These are phyloP conservation scores for Aspergillus campestris DNA, from an alignment of 495 filamentous ascomycete genomes.

Conservation along the genomic window DNA sequence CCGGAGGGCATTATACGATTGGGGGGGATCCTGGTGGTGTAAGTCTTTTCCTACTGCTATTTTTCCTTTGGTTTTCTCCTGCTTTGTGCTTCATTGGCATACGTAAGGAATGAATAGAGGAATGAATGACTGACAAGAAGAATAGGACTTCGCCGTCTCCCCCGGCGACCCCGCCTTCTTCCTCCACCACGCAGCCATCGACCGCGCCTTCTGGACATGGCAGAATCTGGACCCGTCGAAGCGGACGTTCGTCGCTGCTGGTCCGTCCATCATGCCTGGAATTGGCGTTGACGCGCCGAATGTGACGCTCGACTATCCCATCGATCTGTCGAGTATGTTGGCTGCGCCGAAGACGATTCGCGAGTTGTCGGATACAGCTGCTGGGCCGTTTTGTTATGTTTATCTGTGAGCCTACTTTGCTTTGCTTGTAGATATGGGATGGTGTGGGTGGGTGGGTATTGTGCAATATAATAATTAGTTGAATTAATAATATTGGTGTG, in stretches of 20 bases:
- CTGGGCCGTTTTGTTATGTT: slow-evolving; percentile 41
- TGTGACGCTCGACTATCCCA: slow-evolving; percentile 26
- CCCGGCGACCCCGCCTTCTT: slow-evolving; percentile 41
- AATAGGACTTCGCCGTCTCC: slow-evolving; percentile 13
- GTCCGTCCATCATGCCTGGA: slow-evolving; percentile 30
- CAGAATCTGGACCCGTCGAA: slow-evolving; percentile 24
- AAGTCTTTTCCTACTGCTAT: not conserved
- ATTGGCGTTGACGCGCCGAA: slow-evolving; percentile 23
- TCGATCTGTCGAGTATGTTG: slow-evolving; percentile 21
- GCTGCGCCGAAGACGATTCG: slow-evolving; percentile 21
- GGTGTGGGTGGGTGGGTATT: too few species aligned
- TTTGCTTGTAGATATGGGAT: not conserved
- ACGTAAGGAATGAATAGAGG: too few species aligned
- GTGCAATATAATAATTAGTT: too few species aligned
- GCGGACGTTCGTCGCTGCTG: slow-evolving; percentile 10
- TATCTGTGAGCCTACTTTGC: slow-evolving; percentile 15
- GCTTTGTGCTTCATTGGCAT: too few species aligned
- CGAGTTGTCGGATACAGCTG: slow-evolving; percentile 29
- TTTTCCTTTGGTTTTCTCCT: slow-evolving; percentile 6
- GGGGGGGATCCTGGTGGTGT: slow-evolving; percentile 35
- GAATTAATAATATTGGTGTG: too few species aligned
- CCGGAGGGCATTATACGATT: slow-evolving; percentile 50
- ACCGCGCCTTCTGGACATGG: slow-evolving; percentile 48
- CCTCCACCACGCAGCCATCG: slow-evolving; percentile 43
- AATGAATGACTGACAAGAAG: too few species aligned